Evolutionary conservation across 495 filamentous ascomycete species (phyloP), one percentile per base, ranked within the genome.

Genomic region (Hypoxylon trugodes): DNA sequence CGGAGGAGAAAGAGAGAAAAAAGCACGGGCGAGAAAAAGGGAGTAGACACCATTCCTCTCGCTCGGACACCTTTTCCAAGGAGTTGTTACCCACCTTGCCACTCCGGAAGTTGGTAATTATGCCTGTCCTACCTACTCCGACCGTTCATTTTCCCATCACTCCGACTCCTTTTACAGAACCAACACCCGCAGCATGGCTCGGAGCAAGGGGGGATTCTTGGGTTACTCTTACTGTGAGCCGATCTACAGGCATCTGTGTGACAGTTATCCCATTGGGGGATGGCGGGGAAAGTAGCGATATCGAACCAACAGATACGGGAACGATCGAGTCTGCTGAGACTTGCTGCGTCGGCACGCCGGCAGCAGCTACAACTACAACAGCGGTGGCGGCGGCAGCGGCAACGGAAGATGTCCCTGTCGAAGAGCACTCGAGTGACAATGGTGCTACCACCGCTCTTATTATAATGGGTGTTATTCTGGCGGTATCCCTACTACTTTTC

Each of bases 391-490:
- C 52, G n/a, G 24, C 52, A 12, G 33, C 60, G 12, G 18, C 51
- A 6, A 35, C 46, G 0, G 16, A 35, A 9, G 19, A 45, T 56
- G 1, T 18, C 22, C 2, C 30, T 51, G 8, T 5, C 48, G 9
- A 25, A 35, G n/a, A n/a, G n/a, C n/a, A n/a, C 37, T 30, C 57
- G 3, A 36, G 57, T 13, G 36, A 15, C 7, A 30, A 58, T 16
- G 38, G 57, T 10, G 12, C 64, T 9, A 49, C 32, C 6, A 67
- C 64, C 4, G 64, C 58, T 1, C 53, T 67, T 5, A 59, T 67
- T 5, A 53, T 67, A 48, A 61, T 67, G 46, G 64, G 64, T 10
- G 64, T 67, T 5, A 32, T 58, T 3, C 47, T 67, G 3, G 28
- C 33, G 0, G 1, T 67, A 1, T 57, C 64, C 37, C 21, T 67